phyloP scores from a whole-genome alignment of 306 rosid genomes.

The Citrullus mucosospermus region DNA sequence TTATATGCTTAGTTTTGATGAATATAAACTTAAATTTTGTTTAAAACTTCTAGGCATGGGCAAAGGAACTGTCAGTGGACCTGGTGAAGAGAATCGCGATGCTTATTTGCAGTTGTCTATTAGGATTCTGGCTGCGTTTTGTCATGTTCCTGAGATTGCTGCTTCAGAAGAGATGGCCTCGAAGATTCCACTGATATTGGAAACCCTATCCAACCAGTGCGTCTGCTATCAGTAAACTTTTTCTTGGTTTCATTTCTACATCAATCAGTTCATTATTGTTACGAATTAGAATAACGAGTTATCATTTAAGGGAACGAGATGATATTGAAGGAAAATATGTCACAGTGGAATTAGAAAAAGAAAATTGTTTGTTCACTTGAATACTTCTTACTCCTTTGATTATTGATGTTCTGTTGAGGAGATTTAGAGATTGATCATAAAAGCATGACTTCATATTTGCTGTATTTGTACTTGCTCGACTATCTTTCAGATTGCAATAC shows the following conservation, averaged over 20 bases:
- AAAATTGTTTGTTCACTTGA: neutral
- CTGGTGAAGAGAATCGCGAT: constrained; percentile 36
- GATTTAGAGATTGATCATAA: neutral
- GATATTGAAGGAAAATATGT: neutral
- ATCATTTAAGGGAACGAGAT: neutral
- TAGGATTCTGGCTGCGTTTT: constrained; percentile 68
- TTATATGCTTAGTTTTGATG: neutral
- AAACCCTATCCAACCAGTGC: constrained; percentile 46
- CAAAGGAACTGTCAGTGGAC: constrained; percentile 25
- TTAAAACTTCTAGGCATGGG: constrained; percentile 38
- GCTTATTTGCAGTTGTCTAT: constrained; percentile 67
- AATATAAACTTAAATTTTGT: neutral
- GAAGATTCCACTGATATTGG: constrained; percentile 53
- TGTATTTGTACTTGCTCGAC: neutral
- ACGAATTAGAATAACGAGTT: neutral
- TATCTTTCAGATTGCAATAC: neutral
- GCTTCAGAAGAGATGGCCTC: constrained; percentile 51
- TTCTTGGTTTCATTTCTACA: neutral
- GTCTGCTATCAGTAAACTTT: constrained; percentile 10
- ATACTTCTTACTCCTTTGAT: neutral
- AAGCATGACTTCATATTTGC: neutral
- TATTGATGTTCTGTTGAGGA: neutral
- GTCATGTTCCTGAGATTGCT: constrained; percentile 75
- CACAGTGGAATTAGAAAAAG: neutral
- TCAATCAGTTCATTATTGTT: neutral